Base-by-base conservation (phyloP, 805 yeast genomes). In the Metschnikowia bowlesiae region DNA sequence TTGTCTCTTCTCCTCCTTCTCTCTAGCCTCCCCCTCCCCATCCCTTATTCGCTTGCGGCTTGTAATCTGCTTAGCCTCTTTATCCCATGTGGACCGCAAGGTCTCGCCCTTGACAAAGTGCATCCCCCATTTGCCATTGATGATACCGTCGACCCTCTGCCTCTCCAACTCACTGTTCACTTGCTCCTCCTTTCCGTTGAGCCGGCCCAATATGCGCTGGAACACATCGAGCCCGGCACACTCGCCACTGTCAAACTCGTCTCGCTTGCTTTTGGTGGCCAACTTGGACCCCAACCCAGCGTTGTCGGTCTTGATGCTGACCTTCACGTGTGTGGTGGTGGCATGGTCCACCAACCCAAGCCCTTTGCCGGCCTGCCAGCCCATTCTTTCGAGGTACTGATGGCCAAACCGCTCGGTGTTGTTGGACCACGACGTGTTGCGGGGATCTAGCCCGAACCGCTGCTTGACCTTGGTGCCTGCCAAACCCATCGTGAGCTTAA, bases 381-480 rank as follows among this genome's bases (percentile, higher is more conserved):
- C 99, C 63, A 84, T 73, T 57, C 81, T 84, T 54, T 82, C 82
- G 52, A 92, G 67, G 66, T 90, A 90, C 61, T 85, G 81, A 65
- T 87, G 97, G 0, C 99, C 99, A 62, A 92, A 92, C 46, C 96
- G 71, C 4, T 75, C 73, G 0, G 85, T 82, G 60, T 89, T 88
- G 62, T 89, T 89, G 28, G 97, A 85, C 99, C 99, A 92, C 53
- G 83, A 80, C 1, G 97, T 91, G 62, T 92, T 92, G 62, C 98
- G 75, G 14, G 99, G 99, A 70, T 92, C 99, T 35, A 78, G 69
- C 9, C 98, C 97, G 65, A 91, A 85, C 62, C 94, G 79, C 61
- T 87, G 96, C 62, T 87, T 89, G 10, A 78, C 81, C 63, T 83
- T 85, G 6, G 85, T 76, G 9, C 88, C 97, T 40, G 92, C 92